A percentile compares a stretch with the other conserved stretches of the same genome.
phyloP scores from a whole-genome alignment of 2,329 filamentous ascomycete species.

The Leptosphaerulina australis region DNA sequence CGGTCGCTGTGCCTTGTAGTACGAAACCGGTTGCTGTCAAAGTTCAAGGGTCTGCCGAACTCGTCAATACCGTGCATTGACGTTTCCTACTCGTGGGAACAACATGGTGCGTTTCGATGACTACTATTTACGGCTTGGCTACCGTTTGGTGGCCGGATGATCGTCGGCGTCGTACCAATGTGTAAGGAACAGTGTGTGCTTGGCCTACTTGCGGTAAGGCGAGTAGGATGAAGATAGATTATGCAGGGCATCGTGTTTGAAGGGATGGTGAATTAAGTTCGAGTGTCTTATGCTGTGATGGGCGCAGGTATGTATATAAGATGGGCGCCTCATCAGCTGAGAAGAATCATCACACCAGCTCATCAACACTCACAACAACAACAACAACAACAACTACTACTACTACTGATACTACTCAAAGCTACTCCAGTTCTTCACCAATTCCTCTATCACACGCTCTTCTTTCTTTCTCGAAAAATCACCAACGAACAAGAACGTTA shows the following conservation, averaged over 20 bases:
- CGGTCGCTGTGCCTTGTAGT: conserved; percentile 5
- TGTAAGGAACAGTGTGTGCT: conserved; percentile 4
- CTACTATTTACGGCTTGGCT: conserved; percentile 24
- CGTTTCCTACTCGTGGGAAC: conserved; percentile 17
- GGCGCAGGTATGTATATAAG: conserved; percentile 16
- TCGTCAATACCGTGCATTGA: conserved; percentile 7
- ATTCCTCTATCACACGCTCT: background rate
- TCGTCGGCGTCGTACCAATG: conserved; percentile 14
- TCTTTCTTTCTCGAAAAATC: too few relatives aligned
- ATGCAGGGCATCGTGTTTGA: conserved; percentile 15
- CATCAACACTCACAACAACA: conserved; percentile 12
- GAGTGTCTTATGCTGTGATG: conserved; percentile 3
- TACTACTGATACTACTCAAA: too few relatives aligned
- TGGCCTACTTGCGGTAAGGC: conserved; percentile 13
- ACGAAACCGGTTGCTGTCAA: conserved; percentile 11
- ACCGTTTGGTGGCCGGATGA: conserved; percentile 1
- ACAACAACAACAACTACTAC: background rate
- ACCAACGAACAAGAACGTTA: conserved; percentile 12
- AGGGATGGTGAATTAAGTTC: conserved; percentile 2
- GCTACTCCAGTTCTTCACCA: too few relatives aligned
- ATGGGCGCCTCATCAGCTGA: conserved; percentile 1
- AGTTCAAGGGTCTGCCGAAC: conserved; percentile 7
- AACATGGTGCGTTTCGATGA: conserved; percentile 20
- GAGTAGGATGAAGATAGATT: conserved; percentile 8
- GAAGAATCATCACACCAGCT: conserved; percentile 11